Conservation (phyloP, 805 yeast genomes). For the Peterozyma toletana region DNA sequence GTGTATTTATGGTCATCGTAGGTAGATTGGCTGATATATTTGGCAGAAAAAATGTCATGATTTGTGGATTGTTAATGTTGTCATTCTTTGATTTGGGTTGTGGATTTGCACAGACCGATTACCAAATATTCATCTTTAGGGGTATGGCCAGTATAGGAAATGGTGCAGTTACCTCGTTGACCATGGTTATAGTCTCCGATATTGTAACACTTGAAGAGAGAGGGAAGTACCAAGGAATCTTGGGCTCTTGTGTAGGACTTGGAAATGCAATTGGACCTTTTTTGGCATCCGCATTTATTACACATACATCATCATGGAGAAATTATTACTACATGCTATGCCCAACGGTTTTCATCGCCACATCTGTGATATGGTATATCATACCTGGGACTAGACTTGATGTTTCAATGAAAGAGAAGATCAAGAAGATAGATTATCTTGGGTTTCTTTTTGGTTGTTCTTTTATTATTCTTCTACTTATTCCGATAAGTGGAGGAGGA, state of each 20-base stretch:
- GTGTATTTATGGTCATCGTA: conserved; percentile 43
- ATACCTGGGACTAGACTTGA: conserved; percentile 28
- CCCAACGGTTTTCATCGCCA: conserved; percentile 30
- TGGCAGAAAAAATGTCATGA: conserved; percentile 38
- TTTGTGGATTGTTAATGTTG: conserved; percentile 30
- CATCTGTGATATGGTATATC: conserved; percentile 19
- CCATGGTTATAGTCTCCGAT: conserved; percentile 49
- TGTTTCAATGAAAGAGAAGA: conserved; percentile 26
- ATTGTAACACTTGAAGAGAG: conserved; percentile 44
- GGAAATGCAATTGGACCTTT: conserved; percentile 54
- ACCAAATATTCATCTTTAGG: conserved; percentile 42
- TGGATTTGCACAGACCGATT: conserved; percentile 41
- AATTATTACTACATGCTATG: conserved; percentile 42
- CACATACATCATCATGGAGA: conserved; percentile 38
- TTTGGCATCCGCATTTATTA: conserved; percentile 42
- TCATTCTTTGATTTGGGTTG: conserved; percentile 40
- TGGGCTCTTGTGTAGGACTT: conserved; percentile 42
- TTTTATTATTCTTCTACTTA: conserved; percentile 38
- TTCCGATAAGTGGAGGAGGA: conserved; percentile 62
- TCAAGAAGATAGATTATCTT: conserved; percentile 41
- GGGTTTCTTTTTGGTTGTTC: conserved; percentile 45
- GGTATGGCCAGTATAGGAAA: conserved; percentile 51
- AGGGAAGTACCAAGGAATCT: conserved; percentile 51
- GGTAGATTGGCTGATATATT: conserved; percentile 52
- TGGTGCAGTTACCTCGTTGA: conserved; percentile 43